A percentile compares a stretch with the other conserved stretches of the same genome.
Conservation (phyloP, 345 rosid species). For the Reutealis trisperma region DNA sequence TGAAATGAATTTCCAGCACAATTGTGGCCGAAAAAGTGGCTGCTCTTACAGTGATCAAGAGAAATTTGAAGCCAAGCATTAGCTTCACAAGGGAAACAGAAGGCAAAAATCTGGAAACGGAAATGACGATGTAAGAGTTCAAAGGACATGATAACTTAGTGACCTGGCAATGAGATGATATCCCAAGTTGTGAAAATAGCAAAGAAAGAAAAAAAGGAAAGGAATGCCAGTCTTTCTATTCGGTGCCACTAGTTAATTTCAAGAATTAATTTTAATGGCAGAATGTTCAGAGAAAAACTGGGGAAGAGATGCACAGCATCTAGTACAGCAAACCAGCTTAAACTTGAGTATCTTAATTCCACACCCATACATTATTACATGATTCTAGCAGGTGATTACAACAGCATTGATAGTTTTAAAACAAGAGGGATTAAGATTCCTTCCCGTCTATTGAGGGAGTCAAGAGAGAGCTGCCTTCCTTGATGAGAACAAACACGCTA, state of each 20-base stretch:
- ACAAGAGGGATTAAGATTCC: not conserved
- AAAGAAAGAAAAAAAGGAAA: slow-evolving; percentile 17
- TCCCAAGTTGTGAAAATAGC: slow-evolving; percentile 28
- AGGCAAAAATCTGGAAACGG: slow-evolving; percentile 10
- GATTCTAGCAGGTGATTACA: not conserved
- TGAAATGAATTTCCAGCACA: slow-evolving; percentile 24
- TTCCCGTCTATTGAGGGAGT: slow-evolving; percentile 27
- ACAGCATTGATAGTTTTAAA: not conserved
- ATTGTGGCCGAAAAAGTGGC: slow-evolving; percentile 27
- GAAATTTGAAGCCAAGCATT: slow-evolving; percentile 24
- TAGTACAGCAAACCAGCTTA: too few relatives aligned
- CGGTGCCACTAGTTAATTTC: slow-evolving; percentile 13
- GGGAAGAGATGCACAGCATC: too few relatives aligned
- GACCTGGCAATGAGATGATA: slow-evolving; percentile 21
- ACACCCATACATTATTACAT: not conserved
- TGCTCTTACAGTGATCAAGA: slow-evolving; percentile 27
- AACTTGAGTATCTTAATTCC: too few relatives aligned
- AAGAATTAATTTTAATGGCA: too few relatives aligned
- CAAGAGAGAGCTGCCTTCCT: slow-evolving; percentile 79
- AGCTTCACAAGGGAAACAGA: slow-evolving; percentile 22
- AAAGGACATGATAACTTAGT: slow-evolving; percentile 31
- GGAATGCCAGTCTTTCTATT: slow-evolving; percentile 22
- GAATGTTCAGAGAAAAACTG: too few relatives aligned
- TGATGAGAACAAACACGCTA: slow-evolving; percentile 79
- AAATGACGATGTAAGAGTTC: slow-evolving; percentile 25